A percentile compares a stretch with the other conserved stretches of the same genome.
These are phyloP conservation scores for Quercus aquifolioides DNA, from an alignment of 306 rosid genomes.

Conservation along the genomic window DNA sequence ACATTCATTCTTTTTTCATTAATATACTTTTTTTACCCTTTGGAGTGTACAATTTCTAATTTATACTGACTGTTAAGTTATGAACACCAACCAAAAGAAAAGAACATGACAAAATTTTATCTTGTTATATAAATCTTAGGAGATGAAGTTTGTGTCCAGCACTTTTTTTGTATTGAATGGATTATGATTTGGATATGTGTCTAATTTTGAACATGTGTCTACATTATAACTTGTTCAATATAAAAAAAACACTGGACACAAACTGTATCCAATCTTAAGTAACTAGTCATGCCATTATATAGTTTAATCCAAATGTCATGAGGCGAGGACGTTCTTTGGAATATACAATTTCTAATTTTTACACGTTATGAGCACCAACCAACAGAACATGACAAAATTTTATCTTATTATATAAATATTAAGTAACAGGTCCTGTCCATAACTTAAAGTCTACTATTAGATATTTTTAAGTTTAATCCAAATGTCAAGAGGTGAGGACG, in stretches of 20 bases:
- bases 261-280: too few relatives aligned
- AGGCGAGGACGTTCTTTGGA: not conserved
- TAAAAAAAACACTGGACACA: too few relatives aligned
- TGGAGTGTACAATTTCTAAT: not conserved
- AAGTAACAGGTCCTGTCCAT: too few relatives aligned
- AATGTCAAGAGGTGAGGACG: not conserved
- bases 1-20: not conserved
- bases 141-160: too few relatives aligned
- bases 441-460: too few relatives aligned
- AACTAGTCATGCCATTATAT: fast-evolving
- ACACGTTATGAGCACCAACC: not conserved
- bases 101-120: not conserved
- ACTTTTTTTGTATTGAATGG: too few relatives aligned
- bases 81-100: not conserved
- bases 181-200: fast-evolving
- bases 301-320: not conserved
- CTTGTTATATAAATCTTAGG: too few relatives aligned
- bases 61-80: not conserved
- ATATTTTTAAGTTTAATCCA: not conserved
- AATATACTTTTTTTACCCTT: not conserved
- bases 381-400: not conserved
- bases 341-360: not conserved
- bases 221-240: too few relatives aligned
- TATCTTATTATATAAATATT: not conserved
- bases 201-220: too few relatives aligned